A percentile compares a stretch with the other conserved stretches of the same genome.
Conservation (phyloP, 2,329 filamentous ascomycete genomes). For the Talaromyces sp. region DNA sequence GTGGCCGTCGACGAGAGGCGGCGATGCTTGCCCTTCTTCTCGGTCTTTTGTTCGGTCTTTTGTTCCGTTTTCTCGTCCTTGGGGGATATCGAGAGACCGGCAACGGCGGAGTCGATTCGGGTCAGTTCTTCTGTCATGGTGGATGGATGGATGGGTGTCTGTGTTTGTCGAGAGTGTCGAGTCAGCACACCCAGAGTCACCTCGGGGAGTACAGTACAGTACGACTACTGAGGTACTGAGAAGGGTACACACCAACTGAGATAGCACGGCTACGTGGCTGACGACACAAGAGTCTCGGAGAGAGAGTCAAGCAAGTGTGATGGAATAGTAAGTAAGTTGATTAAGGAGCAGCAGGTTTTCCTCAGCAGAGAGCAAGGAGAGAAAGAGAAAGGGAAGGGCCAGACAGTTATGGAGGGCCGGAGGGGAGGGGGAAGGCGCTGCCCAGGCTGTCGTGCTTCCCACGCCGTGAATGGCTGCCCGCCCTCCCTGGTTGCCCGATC, state of each 20-base stretch:
- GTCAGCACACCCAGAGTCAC: not conserved
- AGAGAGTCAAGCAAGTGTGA: not conserved
- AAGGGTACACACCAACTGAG: not conserved
- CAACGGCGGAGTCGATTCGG: constrained; percentile 89
- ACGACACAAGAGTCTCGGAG: no score
- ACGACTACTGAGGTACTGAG: not conserved
- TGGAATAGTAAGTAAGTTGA: not conserved
- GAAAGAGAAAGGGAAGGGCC: constrained; percentile 6
- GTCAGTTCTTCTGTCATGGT: constrained; percentile 62
- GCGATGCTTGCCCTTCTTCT: constrained; percentile 53
- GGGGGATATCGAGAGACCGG: constrained; percentile 66
- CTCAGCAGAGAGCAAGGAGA: constrained; percentile 10
- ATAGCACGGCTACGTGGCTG: not conserved
- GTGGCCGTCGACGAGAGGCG: constrained; percentile 68
- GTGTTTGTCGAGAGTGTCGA: not conserved
- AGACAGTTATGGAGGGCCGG: constrained; percentile 8
- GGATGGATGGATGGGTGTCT: constrained; percentile 4
- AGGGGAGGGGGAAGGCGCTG: not conserved
- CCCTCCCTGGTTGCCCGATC: not conserved
- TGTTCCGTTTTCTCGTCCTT: constrained; percentile 60
- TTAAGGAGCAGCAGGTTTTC: not conserved
- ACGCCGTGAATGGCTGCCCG: not conserved
- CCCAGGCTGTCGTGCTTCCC: not conserved
- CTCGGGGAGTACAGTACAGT: not conserved
- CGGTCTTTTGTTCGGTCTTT: constrained; percentile 44